These are phyloP conservation scores for Aspergillus novoparasiticus DNA, from an alignment of 2,329 filamentous ascomycete species.

Conservation along the genomic window DNA sequence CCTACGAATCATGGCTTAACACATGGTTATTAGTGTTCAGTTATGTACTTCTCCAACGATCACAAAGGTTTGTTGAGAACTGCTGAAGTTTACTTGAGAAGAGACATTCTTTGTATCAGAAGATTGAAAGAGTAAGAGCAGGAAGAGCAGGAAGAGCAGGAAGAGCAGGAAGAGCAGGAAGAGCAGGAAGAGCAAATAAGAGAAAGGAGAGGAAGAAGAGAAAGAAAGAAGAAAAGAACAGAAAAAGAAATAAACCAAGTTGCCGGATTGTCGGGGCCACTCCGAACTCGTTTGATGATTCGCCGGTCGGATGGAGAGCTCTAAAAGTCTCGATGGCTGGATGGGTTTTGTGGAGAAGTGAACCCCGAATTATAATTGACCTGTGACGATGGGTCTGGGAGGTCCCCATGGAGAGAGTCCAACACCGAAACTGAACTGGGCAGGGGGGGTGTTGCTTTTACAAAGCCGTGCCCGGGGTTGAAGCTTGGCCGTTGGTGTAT, in stretches of 20 bases:
- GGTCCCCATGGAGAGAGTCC: conserved; percentile 33
- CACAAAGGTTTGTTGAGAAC: neutral
- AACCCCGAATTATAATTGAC: conserved; percentile 33
- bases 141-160: no score
- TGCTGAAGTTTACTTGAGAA: neutral
- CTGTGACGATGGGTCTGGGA: conserved; percentile 33
- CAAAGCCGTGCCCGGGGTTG: conserved; percentile 24
- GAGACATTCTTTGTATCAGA: neutral
- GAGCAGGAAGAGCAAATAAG: no score
- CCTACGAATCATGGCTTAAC: neutral
- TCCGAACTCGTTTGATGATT: neutral
- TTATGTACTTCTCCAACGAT: neutral
- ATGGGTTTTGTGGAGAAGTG: conserved; percentile 26
- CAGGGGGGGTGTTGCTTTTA: conserved; percentile 23
- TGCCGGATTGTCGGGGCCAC: neutral
- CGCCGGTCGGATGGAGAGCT: neutral
- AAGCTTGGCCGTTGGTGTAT: conserved; percentile 24
- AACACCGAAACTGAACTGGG: conserved; percentile 31
- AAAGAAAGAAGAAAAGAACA: neutral
- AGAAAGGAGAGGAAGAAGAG: neutral
- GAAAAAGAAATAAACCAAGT: neutral
- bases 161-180: no score
- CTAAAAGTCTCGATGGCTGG: conserved; percentile 34
- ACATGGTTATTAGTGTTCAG: neutral
- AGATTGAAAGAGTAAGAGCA: neutral